phyloP scores from a whole-genome alignment of 441 rosid species.

The Omphalea diandra region DNA sequence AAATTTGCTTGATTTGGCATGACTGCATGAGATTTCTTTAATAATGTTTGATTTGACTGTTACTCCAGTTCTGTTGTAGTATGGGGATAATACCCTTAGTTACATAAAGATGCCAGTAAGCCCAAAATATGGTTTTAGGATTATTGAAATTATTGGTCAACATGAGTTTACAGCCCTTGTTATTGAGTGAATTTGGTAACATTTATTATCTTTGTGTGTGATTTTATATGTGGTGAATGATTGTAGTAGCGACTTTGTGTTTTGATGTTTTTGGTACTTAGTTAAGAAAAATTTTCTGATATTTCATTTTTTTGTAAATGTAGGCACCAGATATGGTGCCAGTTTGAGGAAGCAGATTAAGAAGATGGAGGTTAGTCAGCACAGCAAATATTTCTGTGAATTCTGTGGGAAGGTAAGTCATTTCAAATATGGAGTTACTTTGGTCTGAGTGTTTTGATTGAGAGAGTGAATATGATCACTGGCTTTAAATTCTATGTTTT shows the following conservation, averaged over 20 bases:
- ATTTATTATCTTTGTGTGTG: too few relatives aligned
- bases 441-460: neutral
- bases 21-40: too few relatives aligned
- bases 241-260: too few relatives aligned
- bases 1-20: neutral
- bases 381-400: constrained; percentile 95
- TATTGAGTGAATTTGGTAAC: too few relatives aligned
- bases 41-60: neutral
- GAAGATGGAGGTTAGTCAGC: constrained; percentile 91
- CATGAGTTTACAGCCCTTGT: too few relatives aligned
- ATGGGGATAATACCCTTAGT: neutral
- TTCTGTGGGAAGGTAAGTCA: constrained; percentile 82
- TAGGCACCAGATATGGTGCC: constrained; percentile 94
- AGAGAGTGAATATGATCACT: neutral
- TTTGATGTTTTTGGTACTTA: neutral
- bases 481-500: neutral
- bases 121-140: neutral
- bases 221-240: too few relatives aligned
- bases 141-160: neutral
- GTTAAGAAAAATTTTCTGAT: too few relatives aligned
- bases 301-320: neutral
- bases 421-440: neutral
- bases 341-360: constrained; percentile 97
- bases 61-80: neutral
- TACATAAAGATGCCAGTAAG: neutral